A percentile compares a stretch with the other conserved stretches of the same genome.
These are phyloP conservation scores for Cornus florida DNA, from an alignment of 148 eudicot genomes.

Conservation along the genomic window DNA sequence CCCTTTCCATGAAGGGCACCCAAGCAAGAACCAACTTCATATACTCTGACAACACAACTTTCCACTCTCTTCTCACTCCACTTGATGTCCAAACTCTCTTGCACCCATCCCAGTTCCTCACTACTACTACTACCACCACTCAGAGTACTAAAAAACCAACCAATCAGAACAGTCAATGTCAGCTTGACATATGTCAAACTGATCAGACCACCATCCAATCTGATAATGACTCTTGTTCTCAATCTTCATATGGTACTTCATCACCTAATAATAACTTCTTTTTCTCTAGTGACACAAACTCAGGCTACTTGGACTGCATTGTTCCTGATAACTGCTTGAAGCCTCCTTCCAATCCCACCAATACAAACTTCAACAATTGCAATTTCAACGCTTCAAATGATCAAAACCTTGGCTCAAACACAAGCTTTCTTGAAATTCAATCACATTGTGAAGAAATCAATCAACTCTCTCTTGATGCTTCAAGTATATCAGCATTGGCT, in stretches of 20 bases:
- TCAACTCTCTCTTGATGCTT: conserved; percentile 7
- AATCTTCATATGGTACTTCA: conserved; percentile 34
- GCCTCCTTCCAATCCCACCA: conserved; percentile 35
- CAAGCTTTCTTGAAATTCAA: conserved; percentile 12
- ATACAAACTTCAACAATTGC: neutral
- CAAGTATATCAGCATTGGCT: conserved; percentile 6
- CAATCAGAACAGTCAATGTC: conserved; percentile 1
- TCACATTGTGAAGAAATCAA: conserved; percentile 1
- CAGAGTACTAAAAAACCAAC: neutral
- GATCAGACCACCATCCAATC: conserved; percentile 21
- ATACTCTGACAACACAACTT: conserved; percentile 53
- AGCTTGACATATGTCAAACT: neutral
- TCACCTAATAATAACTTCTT: conserved; percentile 31
- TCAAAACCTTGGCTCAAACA: neutral
- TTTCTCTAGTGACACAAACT: conserved; percentile 43
- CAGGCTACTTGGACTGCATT: conserved; percentile 83
- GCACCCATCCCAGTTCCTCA: conserved; percentile 23
- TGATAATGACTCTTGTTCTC: conserved; percentile 28
- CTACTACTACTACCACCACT: neutral
- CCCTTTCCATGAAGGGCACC: conserved; percentile 86
- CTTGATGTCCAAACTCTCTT: conserved; percentile 37
- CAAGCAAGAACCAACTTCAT: conserved; percentile 93
- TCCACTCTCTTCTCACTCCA: conserved; percentile 43
- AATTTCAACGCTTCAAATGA: conserved; percentile 14
- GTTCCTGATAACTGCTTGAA: conserved; percentile 80